Base-by-base conservation (phyloP, 2,329 filamentous ascomycete genomes). In the Claviceps pusilla region DNA sequence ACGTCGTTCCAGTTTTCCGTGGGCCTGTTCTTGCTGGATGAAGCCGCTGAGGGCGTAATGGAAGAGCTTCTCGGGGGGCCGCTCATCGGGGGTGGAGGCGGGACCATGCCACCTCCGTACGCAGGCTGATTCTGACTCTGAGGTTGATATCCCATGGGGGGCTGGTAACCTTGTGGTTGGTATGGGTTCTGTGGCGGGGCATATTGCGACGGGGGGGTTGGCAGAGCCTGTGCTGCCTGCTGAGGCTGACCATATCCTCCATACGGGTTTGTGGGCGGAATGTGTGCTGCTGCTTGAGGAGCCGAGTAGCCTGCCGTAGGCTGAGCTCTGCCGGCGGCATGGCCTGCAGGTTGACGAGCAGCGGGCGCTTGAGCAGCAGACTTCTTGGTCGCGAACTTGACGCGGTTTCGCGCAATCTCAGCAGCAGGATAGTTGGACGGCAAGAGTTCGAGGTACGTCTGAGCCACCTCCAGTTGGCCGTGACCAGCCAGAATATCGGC, bases 1-100 rank as follows among this genome's bases (percentile, higher is more conserved):
- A 94, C 85, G 68, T 98, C 93, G 62, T 98, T 98, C 93, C 93
- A 98, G 61, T 87, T 86, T 33, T 84, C 80, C 58, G 84, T 83
- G 59, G 86, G 84, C 64, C 83, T 84, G 55, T 80, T 74, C 63
- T 81, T 82, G 10, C 87, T 80, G 19, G 87, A 81, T 28, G 89
- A 83, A 45, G 81, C 76, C 29, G 77, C 76, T 12, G 87, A 84
- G n/a, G 83, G 78, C 41, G 81, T 83, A 24, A 53, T 41, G 31
- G 79, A 76, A 57, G 80, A 82, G 58, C 85, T 80, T 52, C 59
- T 55, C 9, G 74, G 71, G 54, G 73, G 71, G 19, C 68, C 68
- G 52, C 62, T 61, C 28, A 65, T 66, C 39, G 50, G 50, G 1
- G 68, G 68, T 50, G 67, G 66, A n/a, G 63, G 64, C 10, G 55